Base-by-base conservation (phyloP, 2,329 filamentous ascomycete genomes). In the Lachnellula cervina region DNA sequence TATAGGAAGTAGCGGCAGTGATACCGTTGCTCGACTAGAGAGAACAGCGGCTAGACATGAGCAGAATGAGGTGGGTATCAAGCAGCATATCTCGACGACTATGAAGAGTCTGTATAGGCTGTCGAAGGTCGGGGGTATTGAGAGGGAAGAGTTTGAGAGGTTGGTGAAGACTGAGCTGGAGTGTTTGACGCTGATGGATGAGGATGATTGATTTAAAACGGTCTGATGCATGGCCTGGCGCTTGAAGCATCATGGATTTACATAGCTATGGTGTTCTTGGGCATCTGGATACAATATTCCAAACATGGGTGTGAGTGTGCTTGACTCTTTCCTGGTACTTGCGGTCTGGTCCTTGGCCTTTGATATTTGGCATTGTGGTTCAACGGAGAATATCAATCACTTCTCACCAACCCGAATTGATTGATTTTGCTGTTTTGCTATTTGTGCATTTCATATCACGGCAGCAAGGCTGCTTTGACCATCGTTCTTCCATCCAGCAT, bases 31-130 rank as follows among this genome's bases (percentile, higher is more conserved):
- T 57, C 71, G 66, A 25, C 66, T 81, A n/a, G 78, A 81, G 60
- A 68, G 72, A 9, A 64, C 71, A 43, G 76, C 74, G 11, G 70
- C 70, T 23, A 82, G 75, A 40, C 77, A 76, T 60, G 79, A 80
- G 62, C 82, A 84, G 57, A 81, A 85, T 64, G 87, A 91, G 71
- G 81, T 87, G 54, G 88, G 84, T 14, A 82, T 94, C 53, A 88
- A 88, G 71, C 86, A 91, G 71, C 89, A 93, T 71, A 84, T 94
- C 45, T 86, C 84, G 37, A 85, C 87, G 8, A 88, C 85, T 66
- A 81, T 94, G 54, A 87, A 89, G 75, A 91, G 87, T 70, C 71
- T 94, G 61, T 93, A 84, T 70, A 73, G 87, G 61, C 72, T 94
- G 59, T 85, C 88, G 23, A 81, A 80, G 43, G 80, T 84, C 1